These are phyloP conservation scores for Pelargonium australe DNA, from an alignment of 441 rosid genomes.

Conservation along the genomic window DNA sequence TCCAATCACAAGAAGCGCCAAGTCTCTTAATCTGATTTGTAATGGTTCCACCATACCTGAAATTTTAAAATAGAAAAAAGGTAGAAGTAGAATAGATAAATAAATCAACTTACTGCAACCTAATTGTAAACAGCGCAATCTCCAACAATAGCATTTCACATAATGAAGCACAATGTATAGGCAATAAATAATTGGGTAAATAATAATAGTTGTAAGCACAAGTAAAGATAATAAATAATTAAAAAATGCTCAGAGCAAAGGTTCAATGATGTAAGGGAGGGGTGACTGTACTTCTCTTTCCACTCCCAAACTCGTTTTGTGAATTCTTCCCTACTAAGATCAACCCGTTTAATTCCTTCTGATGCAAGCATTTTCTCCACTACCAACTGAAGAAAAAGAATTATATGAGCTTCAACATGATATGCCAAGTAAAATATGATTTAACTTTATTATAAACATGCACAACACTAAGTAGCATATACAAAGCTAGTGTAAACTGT, in stretches of 20 bases:
- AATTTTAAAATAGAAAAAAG: conserved; percentile 17
- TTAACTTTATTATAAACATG: not conserved
- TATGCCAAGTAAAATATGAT: conserved; percentile 1
- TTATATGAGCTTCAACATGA: conserved; percentile 22
- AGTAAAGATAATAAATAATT: not conserved
- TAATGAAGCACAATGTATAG: not conserved
- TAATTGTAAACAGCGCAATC: not conserved
- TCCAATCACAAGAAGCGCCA: conserved; percentile 99
- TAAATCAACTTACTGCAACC: not conserved
- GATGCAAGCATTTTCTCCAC: conserved; percentile 93
- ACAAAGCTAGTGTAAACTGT: not conserved
- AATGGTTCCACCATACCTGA: conserved; percentile 92
- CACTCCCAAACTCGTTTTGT: conserved; percentile 92
- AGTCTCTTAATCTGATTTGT: conserved; percentile 91
- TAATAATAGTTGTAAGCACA: not conserved
- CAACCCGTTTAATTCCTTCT: conserved; percentile 82
- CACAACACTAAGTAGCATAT: conserved; percentile 1
- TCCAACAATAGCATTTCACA: not conserved
- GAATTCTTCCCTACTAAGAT: conserved; percentile 84
- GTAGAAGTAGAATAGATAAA: conserved; percentile 4
- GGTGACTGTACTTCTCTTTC: conserved; percentile 75
- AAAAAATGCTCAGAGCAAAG: conserved; percentile 1
- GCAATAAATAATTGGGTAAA: not conserved
- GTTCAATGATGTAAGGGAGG: conserved; percentile 14
- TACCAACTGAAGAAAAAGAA: conserved; percentile 57